These are phyloP conservation scores for Simplicillium aogashimaense DNA, from an alignment of 2,329 filamentous ascomycete species.

Conservation along the genomic window DNA sequence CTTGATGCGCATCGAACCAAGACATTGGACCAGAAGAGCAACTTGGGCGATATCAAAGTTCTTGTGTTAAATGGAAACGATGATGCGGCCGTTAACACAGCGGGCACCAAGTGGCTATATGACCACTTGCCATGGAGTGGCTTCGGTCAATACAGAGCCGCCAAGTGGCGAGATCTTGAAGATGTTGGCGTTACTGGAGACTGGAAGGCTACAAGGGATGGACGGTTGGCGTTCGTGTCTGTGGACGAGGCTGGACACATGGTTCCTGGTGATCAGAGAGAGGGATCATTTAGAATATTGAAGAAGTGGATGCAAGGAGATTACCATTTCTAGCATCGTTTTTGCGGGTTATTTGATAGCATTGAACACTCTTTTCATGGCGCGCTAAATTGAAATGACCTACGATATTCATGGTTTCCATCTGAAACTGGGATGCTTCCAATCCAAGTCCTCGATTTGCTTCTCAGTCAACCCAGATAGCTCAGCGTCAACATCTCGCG, in stretches of 20 bases:
- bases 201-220: constrained; percentile 9
- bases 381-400: too few species aligned
- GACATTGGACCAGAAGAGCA: not conserved
- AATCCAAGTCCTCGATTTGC: constrained; percentile 52
- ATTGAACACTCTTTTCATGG: too few species aligned
- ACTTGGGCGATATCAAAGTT: constrained; percentile 3
- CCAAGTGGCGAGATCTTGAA: constrained; percentile 9
- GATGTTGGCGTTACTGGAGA: constrained; percentile 2
- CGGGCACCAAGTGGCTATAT: constrained; percentile 22
- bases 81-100: constrained; percentile 11
- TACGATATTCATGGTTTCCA: constrained; percentile 30
- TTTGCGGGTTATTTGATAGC: too few species aligned
- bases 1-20: not conserved
- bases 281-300: constrained; percentile 9
- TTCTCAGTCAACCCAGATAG: constrained; percentile 40
- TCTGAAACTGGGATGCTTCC: constrained; percentile 55
- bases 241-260: constrained; percentile 30
- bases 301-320: constrained; percentile 8
- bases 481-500: constrained; percentile 36
- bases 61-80: constrained; percentile 11
- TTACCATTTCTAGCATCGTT: not conserved
- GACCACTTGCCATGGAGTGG: constrained; percentile 30
- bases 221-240: constrained; percentile 11
- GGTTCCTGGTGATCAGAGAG: constrained; percentile 16
- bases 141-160: constrained; percentile 26